Evolutionary conservation across 78 protist genomes (phyloP).

Genomic region (Dictyostelium capitatum): DNA sequence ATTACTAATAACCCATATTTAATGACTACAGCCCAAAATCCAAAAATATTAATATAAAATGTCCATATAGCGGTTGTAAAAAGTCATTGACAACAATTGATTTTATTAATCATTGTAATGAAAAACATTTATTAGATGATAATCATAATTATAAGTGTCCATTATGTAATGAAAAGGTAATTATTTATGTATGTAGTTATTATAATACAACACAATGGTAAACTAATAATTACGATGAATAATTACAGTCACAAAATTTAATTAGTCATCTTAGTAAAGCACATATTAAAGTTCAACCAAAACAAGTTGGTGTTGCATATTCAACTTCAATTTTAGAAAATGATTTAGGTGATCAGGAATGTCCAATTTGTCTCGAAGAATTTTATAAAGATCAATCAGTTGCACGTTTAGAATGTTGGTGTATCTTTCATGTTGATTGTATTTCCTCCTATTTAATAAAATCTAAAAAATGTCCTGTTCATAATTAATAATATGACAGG

Average conservation of each 20-base stretch:
- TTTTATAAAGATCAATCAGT: constrained; percentile 46
- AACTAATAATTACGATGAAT: too few relatives aligned
- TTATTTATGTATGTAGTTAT: too few relatives aligned
- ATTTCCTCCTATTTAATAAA: constrained; percentile 12
- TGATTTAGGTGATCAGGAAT: constrained; percentile 49
- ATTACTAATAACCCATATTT: background rate
- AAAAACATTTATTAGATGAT: constrained; percentile 56
- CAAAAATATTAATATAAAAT: background rate
- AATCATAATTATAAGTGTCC: constrained; percentile 43
- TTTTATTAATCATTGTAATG: constrained; percentile 64
- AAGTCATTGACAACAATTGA: constrained; percentile 28
- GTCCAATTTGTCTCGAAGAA: constrained; percentile 75
- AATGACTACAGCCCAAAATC: background rate
- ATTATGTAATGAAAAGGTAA: constrained; percentile 54
- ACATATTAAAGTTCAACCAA: constrained; percentile 39
- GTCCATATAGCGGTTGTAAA: constrained; percentile 60
- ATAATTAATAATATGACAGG: constrained; percentile 16
- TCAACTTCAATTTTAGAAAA: constrained; percentile 44
- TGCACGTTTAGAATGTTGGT: constrained; percentile 74
- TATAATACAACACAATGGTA: too few relatives aligned
- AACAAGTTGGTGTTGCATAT: constrained; percentile 67
- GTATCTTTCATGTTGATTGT: constrained; percentile 64
- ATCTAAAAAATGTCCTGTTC: constrained; percentile 66
- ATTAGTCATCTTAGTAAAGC: constrained; percentile 71
- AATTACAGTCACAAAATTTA: constrained; percentile 16